A percentile compares a stretch with the other conserved stretches of the same genome.
Conservation (phyloP, 1,284 basidiomycete genomes). For the Pseudozyma sp. region DNA sequence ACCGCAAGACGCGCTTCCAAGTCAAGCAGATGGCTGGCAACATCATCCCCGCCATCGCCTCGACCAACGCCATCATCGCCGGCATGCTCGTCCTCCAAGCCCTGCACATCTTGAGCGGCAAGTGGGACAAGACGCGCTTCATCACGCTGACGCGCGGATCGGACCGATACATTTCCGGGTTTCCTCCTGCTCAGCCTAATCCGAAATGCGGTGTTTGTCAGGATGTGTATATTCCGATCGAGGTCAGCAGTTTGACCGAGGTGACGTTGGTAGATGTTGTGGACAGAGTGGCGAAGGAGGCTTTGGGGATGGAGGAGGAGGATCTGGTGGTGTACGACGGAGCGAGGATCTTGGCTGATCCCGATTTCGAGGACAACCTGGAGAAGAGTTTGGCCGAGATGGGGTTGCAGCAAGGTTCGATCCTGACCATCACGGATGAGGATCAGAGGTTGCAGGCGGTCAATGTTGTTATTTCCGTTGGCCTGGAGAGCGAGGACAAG, state of each 20-base stretch:
- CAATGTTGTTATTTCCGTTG: slow-evolving; percentile 51
- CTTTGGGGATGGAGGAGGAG: slow-evolving; percentile 69
- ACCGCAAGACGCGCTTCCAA: slow-evolving; percentile 90
- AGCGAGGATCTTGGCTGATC: slow-evolving; percentile 82
- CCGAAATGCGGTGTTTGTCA: slow-evolving; percentile 81
- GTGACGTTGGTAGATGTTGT: slow-evolving; percentile 81
- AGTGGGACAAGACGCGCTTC: slow-evolving; percentile 42
- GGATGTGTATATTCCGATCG: slow-evolving; percentile 81
- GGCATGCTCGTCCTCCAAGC: slow-evolving; percentile 94
- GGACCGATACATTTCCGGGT: slow-evolving; percentile 42
- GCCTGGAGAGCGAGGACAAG: neutral
- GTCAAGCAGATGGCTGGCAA: slow-evolving; percentile 99
- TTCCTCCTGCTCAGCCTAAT: slow-evolving; percentile 41
- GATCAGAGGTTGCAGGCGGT: slow-evolving; percentile 70
- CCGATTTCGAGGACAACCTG: slow-evolving; percentile 88
- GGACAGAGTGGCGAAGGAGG: slow-evolving; percentile 72
- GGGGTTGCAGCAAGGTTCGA: slow-evolving; percentile 77
- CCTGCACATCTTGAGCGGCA: slow-evolving; percentile 76
- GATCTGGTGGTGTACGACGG: slow-evolving; percentile 76
- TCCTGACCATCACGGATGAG: slow-evolving; percentile 87
- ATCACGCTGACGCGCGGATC: slow-evolving; percentile 47
- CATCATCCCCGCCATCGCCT: slow-evolving; percentile 94
- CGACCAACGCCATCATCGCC: slow-evolving; percentile 96
- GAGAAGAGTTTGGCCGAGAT: slow-evolving; percentile 79
- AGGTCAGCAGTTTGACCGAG: slow-evolving; percentile 75